A percentile compares a stretch with the other conserved stretches of the same genome.
phyloP scores from a whole-genome alignment of 164 flowering plant genomes.

The Macadamia integrifolia region DNA sequence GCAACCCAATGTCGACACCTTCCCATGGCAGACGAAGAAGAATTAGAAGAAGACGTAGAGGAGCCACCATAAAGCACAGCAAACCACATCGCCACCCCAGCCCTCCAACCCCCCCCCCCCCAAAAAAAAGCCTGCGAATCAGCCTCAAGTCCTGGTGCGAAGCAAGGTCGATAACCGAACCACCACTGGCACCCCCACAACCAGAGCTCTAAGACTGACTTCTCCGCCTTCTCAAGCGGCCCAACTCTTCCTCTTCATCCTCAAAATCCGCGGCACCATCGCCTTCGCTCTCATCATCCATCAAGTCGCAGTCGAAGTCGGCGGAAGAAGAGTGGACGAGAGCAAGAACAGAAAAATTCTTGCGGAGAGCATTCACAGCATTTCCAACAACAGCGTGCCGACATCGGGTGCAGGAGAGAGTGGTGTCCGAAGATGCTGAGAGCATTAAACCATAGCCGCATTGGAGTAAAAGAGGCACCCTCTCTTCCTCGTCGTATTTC shows the following conservation, averaged over 20 bases:
- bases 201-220: conserved; percentile 36
- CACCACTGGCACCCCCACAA: conserved; percentile 29
- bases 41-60: not conserved
- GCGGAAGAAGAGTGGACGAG: conserved; percentile 39
- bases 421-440: conserved; percentile 55
- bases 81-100: conserved; percentile 73
- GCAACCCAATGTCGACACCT: conserved; percentile 70
- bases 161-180: conserved; percentile 52
- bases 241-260: conserved; percentile 25
- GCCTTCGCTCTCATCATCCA: conserved; percentile 43
- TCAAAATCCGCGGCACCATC: conserved; percentile 18
- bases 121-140: conserved; percentile 27
- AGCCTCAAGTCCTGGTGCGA: conserved; percentile 54
- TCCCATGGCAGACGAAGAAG: conserved; percentile 1
- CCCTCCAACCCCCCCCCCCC: conserved; percentile 51
- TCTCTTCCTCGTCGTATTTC: conserved; percentile 77
- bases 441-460: conserved; percentile 99
- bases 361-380: conserved; percentile 72
- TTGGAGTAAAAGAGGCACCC: conserved; percentile 85
- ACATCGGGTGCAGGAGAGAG: conserved; percentile 85
- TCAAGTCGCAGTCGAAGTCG: conserved; percentile 31
- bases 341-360: conserved; percentile 79
- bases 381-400: conserved; percentile 88
- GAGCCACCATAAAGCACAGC: conserved; percentile 27
- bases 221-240: conserved; percentile 17